These are phyloP conservation scores for Jackrogersella multiformis DNA, from an alignment of 495 filamentous ascomycete genomes.

Conservation along the genomic window DNA sequence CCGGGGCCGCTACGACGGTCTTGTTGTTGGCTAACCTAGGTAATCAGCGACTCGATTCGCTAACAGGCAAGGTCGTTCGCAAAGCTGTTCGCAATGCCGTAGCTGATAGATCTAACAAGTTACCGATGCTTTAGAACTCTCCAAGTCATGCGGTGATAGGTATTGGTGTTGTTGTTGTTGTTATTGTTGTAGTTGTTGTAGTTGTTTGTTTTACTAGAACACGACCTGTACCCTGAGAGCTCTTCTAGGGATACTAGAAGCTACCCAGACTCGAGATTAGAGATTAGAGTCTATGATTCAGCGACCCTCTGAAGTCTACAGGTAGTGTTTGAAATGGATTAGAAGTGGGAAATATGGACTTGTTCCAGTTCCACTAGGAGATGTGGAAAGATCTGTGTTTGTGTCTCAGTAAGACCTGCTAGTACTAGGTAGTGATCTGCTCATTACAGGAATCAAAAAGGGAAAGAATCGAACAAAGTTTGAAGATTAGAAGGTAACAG, in stretches of 20 bases:
- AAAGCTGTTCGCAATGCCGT: too few relatives aligned
- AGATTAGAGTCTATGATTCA: constrained; percentile 13
- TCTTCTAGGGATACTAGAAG: not conserved
- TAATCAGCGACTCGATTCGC: constrained; percentile 22
- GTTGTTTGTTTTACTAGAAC: constrained; percentile 4
- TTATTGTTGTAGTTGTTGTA: not conserved
- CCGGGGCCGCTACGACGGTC: constrained; percentile 25
- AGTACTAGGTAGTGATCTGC: constrained; percentile 7
- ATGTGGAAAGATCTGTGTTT: constrained; percentile 19
- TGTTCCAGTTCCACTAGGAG: constrained; percentile 13
- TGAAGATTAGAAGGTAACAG: not conserved
- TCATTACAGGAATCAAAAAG: not conserved
- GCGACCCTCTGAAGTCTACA: not conserved
- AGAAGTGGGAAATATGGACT: not conserved
- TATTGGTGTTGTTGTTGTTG: not conserved
- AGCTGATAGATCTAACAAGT: not conserved
- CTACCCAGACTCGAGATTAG: constrained; percentile 5
- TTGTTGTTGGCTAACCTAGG: constrained; percentile 16
- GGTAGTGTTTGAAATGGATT: constrained; percentile 19
- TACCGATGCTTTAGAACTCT: not conserved
- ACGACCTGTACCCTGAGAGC: not conserved
- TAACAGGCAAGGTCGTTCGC: too few relatives aligned
- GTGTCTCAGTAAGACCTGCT: constrained; percentile 24
- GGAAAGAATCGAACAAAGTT: not conserved
- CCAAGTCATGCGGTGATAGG: constrained; percentile 2